phyloP scores from a whole-genome alignment of 2,329 filamentous ascomycete genomes.

The Byssochlamys sp. region DNA sequence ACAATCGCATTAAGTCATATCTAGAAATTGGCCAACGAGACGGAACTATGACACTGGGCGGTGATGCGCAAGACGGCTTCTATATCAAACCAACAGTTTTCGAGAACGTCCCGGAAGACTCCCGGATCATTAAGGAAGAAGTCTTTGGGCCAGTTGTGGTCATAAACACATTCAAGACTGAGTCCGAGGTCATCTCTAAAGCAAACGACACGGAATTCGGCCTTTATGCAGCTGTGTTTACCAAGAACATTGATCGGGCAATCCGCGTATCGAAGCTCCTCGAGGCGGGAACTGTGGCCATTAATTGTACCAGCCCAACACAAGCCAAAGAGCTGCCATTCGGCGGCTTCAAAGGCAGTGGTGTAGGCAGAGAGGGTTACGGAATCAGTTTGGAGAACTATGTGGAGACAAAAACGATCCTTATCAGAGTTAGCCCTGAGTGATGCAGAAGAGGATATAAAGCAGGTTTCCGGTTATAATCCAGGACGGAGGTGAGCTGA shows the following conservation, averaged over 20 bases:
- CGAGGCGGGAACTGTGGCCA: slow-evolving; percentile 18
- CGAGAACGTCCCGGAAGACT: slow-evolving; percentile 54
- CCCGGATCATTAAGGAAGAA: slow-evolving; percentile 26
- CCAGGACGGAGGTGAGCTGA: too few relatives aligned
- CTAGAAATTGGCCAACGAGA: slow-evolving; percentile 57
- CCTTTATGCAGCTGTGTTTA: slow-evolving; percentile 22
- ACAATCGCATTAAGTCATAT: slow-evolving; percentile 71
- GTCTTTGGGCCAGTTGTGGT: slow-evolving; percentile 37
- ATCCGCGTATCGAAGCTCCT: slow-evolving; percentile 16
- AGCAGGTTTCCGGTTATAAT: too few relatives aligned
- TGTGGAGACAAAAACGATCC: slow-evolving; percentile 20
- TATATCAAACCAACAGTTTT: slow-evolving; percentile 84
- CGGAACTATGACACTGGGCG: slow-evolving; percentile 56
- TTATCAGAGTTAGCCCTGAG: slow-evolving; percentile 14
- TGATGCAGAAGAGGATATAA: background rate
- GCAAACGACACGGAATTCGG: slow-evolving; percentile 41
- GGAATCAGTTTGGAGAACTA: slow-evolving; percentile 30
- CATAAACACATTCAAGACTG: slow-evolving; percentile 32
- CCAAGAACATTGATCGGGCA: slow-evolving; percentile 20
- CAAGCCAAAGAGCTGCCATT: slow-evolving; percentile 33
- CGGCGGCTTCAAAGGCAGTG: slow-evolving; percentile 36
- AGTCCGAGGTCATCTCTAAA: slow-evolving; percentile 47
- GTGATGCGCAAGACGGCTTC: slow-evolving; percentile 67
- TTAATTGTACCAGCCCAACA: slow-evolving; percentile 29
- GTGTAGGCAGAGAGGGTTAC: slow-evolving; percentile 28